These are phyloP conservation scores for Triadica sebifera DNA, from an alignment of 345 rosid species.

Conservation along the genomic window DNA sequence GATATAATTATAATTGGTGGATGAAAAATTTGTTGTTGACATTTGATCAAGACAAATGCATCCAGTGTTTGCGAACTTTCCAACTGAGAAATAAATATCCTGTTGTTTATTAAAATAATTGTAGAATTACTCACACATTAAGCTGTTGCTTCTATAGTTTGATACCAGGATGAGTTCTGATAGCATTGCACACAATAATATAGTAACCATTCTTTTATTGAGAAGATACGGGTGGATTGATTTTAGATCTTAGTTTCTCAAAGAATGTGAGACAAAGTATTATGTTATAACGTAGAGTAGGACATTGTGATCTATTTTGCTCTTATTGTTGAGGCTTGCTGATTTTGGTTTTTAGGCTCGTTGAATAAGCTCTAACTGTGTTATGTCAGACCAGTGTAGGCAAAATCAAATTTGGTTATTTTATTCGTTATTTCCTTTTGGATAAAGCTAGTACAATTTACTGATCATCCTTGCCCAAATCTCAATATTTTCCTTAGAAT, in stretches of 20 bases:
- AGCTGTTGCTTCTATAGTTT: not conserved
- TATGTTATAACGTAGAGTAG: not conserved
- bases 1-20: not conserved
- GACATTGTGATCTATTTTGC: not conserved
- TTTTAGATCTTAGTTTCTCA: not conserved
- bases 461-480: not conserved
- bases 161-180: not conserved
- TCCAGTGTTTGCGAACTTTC: not conserved
- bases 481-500: not conserved
- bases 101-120: not conserved
- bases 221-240: not conserved
- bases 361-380: no score
- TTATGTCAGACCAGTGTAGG: no score
- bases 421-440: no score
- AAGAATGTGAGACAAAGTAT: not conserved
- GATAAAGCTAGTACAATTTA: no score
- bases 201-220: not conserved
- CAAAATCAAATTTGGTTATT: no score
- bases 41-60: not conserved
- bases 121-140: not conserved
- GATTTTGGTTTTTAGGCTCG: no score
- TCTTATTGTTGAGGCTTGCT: no score
- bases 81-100: no score
- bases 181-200: not conserved
- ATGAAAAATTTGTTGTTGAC: not conserved